Evolutionary conservation across 345 rosid species (phyloP).

Genomic region (Luvunga scandens): DNA sequence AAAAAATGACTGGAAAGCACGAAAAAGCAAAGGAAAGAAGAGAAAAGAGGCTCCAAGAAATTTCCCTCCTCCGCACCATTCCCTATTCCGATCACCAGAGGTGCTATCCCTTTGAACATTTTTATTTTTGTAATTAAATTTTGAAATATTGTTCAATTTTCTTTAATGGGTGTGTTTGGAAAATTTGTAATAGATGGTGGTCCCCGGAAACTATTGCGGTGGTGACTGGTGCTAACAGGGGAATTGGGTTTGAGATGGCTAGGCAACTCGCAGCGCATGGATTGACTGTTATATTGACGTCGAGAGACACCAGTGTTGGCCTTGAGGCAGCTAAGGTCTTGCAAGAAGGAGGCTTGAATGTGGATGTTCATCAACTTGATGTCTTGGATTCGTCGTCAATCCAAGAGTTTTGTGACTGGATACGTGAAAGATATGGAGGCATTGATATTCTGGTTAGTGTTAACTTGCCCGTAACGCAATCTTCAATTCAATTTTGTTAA

Average conservation of each 20-base stretch:
- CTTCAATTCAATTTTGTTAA: neutral
- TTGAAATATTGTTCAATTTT: neutral
- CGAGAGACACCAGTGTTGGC: slow-evolving; percentile 74
- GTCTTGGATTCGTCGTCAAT: slow-evolving; percentile 59
- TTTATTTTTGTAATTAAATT: neutral
- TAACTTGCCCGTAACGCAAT: neutral
- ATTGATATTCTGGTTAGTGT: slow-evolving; percentile 69
- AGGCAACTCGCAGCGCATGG: slow-evolving; percentile 89
- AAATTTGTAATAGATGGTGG: slow-evolving; percentile 73
- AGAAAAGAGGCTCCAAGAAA: slow-evolving; percentile 73
- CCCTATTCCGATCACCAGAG: slow-evolving; percentile 94
- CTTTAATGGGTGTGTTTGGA: neutral
- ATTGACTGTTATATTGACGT: slow-evolving; percentile 66
- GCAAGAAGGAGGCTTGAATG: slow-evolving; percentile 78
- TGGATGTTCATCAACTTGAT: slow-evolving; percentile 79
- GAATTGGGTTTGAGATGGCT: slow-evolving; percentile 91
- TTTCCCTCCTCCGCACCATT: slow-evolving; percentile 85
- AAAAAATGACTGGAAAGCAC: slow-evolving; percentile 49
- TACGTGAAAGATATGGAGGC: slow-evolving; percentile 56
- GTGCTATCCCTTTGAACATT: slow-evolving; percentile 23
- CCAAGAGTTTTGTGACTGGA: slow-evolving; percentile 57
- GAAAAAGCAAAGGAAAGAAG: slow-evolving; percentile 66
- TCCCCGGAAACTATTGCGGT: slow-evolving; percentile 78
- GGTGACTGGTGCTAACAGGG: slow-evolving; percentile 90
- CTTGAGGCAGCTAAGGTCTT: slow-evolving; percentile 75